phyloP scores from a whole-genome alignment of 2,329 filamentous ascomycete species.

The Pyrenophora tritici-repentis region DNA sequence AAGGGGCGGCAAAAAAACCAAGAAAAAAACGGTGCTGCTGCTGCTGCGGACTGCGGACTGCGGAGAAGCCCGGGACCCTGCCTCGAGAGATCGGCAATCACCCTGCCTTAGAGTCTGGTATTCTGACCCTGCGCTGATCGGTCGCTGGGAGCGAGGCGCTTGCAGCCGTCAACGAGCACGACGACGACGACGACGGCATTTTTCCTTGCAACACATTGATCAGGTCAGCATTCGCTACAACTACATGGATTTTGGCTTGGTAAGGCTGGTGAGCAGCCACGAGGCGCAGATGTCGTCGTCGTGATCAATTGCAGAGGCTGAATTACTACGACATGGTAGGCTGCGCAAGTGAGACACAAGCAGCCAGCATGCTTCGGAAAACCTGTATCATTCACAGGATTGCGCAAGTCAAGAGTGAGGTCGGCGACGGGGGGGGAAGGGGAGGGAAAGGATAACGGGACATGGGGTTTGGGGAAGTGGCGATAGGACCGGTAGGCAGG shows the following conservation, averaged over 20 bases:
- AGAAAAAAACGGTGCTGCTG: neutral
- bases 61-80: slow-evolving; percentile 6
- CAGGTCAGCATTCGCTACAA: neutral
- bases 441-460: neutral
- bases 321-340: slow-evolving; percentile 17
- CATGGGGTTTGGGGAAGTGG: neutral
- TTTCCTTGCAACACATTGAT: neutral
- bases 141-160: neutral
- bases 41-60: too few species aligned
- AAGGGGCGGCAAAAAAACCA: neutral
- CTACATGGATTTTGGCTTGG: neutral
- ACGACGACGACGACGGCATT: too few species aligned
- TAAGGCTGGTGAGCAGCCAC: slow-evolving; percentile 20
- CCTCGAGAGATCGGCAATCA: neutral
- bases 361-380: slow-evolving; percentile 2
- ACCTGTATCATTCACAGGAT: neutral
- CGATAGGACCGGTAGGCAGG: neutral
- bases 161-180: neutral
- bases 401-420: neutral
- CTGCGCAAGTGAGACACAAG: slow-evolving; percentile 21
- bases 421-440: neutral
- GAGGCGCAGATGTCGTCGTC: slow-evolving; percentile 18
- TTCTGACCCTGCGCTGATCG: slow-evolving; percentile 14
- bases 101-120: slow-evolving; percentile 2
- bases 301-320: slow-evolving; percentile 20